phyloP scores from a whole-genome alignment of 75 land plant genomes.

The Selaginella tamariscina region DNA sequence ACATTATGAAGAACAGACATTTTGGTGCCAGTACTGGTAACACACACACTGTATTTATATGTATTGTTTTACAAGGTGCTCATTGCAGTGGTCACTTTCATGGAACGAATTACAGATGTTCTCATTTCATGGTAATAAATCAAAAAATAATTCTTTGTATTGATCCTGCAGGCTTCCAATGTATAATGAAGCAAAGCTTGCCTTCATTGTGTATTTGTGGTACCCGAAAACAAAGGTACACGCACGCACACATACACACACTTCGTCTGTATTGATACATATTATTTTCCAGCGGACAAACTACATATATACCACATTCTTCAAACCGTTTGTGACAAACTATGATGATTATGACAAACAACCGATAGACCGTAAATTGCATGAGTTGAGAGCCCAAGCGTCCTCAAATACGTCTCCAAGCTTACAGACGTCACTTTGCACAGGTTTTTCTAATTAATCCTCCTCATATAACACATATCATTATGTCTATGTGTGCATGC shows the following conservation, averaged over 20 bases:
- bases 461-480: neutral
- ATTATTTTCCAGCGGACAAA: slow-evolving; percentile 3
- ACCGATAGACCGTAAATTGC: neutral
- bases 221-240: slow-evolving; percentile 61
- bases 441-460: neutral
- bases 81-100: slow-evolving; percentile 62
- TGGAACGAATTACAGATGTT: slow-evolving; percentile 67
- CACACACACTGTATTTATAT: neutral
- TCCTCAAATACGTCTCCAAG: neutral
- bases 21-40: slow-evolving; percentile 56
- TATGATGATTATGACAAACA: too few relatives aligned
- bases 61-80: slow-evolving; percentile 49
- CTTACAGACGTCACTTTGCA: neutral
- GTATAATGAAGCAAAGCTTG: slow-evolving; percentile 70
- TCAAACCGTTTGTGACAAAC: slow-evolving; percentile 1
- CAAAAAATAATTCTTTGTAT: too few relatives aligned
- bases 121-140: slow-evolving; percentile 86
- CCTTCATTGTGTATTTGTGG: slow-evolving; percentile 63
- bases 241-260: too few relatives aligned
- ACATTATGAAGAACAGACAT: slow-evolving; percentile 35
- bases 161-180: slow-evolving; percentile 61
- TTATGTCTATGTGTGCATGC: too few relatives aligned
- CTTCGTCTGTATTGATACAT: neutral
- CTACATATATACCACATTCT: slow-evolving; percentile 5
- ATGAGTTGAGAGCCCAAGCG: neutral